Base-by-base conservation (phyloP, 192 early-diverging fungal genomes). In the Pilobolus umbonatus region DNA sequence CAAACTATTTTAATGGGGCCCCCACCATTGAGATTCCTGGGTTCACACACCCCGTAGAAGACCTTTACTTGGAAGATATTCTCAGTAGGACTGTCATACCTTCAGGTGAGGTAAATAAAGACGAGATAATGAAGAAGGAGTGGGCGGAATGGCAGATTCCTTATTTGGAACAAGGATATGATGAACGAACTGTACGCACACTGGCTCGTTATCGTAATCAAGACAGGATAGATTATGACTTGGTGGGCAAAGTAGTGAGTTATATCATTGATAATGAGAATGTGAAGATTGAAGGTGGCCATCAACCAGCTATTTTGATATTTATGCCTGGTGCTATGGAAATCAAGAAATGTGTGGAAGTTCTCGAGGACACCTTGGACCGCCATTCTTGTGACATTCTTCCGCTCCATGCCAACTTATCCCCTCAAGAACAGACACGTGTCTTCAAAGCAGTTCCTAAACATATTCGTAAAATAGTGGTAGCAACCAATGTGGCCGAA, bases 401-500 rank as follows among this genome's bases (percentile, higher is more conserved):
- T 26, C 64, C 71, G 22, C 65, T 91, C 38, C 89, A 90, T 56
- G 77, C 82, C n/a, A 75, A 73, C 3, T 60, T 92, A 21, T 83
- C 87, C 3, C 81, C 85, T 4, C 74, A 75, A 8, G 80, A 83
- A 19, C 90, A 92, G 71, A 80, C 61, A 44, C 75, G 65, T 5
- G 88, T 93, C 12, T 93, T 93, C 65, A 72, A 73, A 52, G 54
- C 59, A 0, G 67, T 80, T 0, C 62, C 69, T 2, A 52, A 56
- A 7, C 78, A 80, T 4, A 50, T 76, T 9, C 61, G 88, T 19
- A 92, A 92, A 63, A 76, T 92, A 46, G 85, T 92, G 9, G 59
- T 91, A 14, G 72, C 84, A 5, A 92, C 89, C 22, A 92, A 91
- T 44, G 83, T 92, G 53, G 89, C 89, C 9, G 89, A 92, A 67